These are phyloP conservation scores for Bolboschoenoplectus hybrid DNA, from an alignment of 202 grass and related monocot species.

Conservation along the genomic window DNA sequence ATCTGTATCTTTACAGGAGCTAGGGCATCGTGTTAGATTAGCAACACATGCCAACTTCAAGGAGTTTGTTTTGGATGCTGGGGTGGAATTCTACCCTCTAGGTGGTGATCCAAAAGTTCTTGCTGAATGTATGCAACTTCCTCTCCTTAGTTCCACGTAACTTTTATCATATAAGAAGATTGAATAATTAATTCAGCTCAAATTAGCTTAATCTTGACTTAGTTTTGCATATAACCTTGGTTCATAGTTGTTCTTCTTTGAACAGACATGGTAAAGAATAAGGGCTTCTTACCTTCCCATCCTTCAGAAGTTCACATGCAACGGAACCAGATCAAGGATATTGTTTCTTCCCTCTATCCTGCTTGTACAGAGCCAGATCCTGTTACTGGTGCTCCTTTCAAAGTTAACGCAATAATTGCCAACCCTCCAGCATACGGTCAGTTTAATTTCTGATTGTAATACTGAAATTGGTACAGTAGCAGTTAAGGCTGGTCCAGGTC, in stretches of 20 bases:
- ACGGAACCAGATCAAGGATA: conserved; percentile 54
- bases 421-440: conserved; percentile 60
- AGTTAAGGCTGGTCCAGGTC: background rate
- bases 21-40: conserved; percentile 53
- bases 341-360: conserved; percentile 46
- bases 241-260: conserved; percentile 32
- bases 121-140: conserved; percentile 50
- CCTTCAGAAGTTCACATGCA: conserved; percentile 53
- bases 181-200: conserved; percentile 33
- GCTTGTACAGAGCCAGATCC: conserved; percentile 49
- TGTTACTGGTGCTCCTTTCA: conserved; percentile 50
- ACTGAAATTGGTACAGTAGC: conserved; percentile 11
- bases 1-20: conserved; percentile 42
- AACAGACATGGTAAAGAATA: conserved; percentile 59
- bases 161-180: background rate
- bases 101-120: conserved; percentile 63
- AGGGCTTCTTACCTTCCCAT: conserved; percentile 57
- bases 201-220: background rate
- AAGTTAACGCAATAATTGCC: conserved; percentile 53
- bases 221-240: conserved; percentile 4
- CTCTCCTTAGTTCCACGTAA: background rate
- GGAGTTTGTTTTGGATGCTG: conserved; percentile 55
- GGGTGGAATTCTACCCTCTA: conserved; percentile 55
- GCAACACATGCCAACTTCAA: conserved; percentile 58
- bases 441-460: conserved; percentile 27